Conservation (phyloP, 306 rosid species). For the Spatholobus suberectus region DNA sequence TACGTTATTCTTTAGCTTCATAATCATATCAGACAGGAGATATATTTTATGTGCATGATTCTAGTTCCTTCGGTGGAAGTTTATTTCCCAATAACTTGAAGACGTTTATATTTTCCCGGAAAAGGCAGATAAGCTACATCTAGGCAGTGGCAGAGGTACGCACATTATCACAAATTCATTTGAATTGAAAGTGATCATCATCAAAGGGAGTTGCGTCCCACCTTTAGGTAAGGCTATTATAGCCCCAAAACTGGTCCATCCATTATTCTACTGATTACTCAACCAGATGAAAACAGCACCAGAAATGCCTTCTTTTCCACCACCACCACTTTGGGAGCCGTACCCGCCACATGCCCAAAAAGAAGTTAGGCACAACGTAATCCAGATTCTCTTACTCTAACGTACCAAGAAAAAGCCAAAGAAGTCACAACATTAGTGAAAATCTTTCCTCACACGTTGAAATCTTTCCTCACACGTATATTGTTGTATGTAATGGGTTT, state of each 20-base stretch:
- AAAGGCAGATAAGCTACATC: background rate
- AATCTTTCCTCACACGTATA: background rate
- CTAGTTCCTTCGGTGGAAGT: constrained; percentile 16
- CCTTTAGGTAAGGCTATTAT: constrained; percentile 3
- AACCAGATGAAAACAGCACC: constrained; percentile 21
- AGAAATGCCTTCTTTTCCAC: constrained; percentile 10
- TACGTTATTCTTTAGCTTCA: constrained; percentile 4
- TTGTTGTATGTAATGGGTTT: constrained; percentile 17
- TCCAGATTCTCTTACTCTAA: constrained; percentile 21
- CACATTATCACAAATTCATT: background rate
- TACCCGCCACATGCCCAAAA: constrained; percentile 35
- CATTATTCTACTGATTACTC: constrained; percentile 1
- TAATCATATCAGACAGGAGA: constrained; percentile 1
- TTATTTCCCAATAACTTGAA: constrained; percentile 19
- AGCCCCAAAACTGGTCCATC: constrained; percentile 15
- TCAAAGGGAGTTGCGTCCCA: constrained; percentile 3
- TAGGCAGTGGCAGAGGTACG: background rate
- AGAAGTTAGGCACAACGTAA: background rate
- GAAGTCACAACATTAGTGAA: constrained; percentile 30
- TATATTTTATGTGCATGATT: background rate
- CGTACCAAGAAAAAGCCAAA: constrained; percentile 35
- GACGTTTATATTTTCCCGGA: background rate
- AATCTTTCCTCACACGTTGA: constrained; percentile 20
- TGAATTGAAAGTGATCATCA: constrained; percentile 22
- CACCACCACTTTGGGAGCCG: constrained; percentile 21